A percentile compares a stretch with the other conserved stretches of the same genome.
phyloP scores from a whole-genome alignment of 2,329 filamentous ascomycete species.

The Pseudogymnoascus sp. region DNA sequence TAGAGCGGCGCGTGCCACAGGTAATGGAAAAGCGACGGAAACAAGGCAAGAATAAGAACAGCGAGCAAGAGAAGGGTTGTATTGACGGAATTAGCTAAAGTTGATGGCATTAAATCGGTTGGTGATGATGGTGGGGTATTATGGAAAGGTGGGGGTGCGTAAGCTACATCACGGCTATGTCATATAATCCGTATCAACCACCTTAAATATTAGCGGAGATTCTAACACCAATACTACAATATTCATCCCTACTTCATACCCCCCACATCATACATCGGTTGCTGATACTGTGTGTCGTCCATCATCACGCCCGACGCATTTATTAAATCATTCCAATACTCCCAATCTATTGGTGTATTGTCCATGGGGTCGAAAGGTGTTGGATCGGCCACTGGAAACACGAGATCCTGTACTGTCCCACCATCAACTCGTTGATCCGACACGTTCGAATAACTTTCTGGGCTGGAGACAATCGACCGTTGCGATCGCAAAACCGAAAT shows the following conservation, averaged over 20 bases:
- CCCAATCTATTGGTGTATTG: constrained; percentile 24
- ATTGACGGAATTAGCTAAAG: too few relatives aligned
- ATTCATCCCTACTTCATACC: not conserved
- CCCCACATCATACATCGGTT: not conserved
- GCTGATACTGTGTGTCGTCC: not conserved
- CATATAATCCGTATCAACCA: too few relatives aligned
- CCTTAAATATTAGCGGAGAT: too few relatives aligned
- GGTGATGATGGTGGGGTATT: too few relatives aligned
- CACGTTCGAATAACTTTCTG: not conserved
- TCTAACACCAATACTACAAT: not conserved
- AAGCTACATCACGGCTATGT: too few relatives aligned
- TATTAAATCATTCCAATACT: constrained; percentile 26
- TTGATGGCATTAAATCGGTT: too few relatives aligned
- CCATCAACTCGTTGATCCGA: constrained; percentile 11
- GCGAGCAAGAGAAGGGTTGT: too few relatives aligned
- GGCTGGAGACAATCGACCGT: constrained; percentile 15
- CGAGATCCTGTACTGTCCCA: constrained; percentile 9
- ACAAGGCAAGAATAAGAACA: constrained; percentile 43
- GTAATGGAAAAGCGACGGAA: constrained; percentile 45
- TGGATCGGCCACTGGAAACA: constrained; percentile 13
- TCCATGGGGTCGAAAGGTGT: constrained; percentile 16
- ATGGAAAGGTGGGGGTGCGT: too few relatives aligned
- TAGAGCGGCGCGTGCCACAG: constrained; percentile 42
- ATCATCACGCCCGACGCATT: constrained; percentile 15
- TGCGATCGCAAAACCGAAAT: constrained; percentile 21